Base-by-base conservation (phyloP, 2,329 filamentous ascomycete genomes). In the Calonectria fujianensis region DNA sequence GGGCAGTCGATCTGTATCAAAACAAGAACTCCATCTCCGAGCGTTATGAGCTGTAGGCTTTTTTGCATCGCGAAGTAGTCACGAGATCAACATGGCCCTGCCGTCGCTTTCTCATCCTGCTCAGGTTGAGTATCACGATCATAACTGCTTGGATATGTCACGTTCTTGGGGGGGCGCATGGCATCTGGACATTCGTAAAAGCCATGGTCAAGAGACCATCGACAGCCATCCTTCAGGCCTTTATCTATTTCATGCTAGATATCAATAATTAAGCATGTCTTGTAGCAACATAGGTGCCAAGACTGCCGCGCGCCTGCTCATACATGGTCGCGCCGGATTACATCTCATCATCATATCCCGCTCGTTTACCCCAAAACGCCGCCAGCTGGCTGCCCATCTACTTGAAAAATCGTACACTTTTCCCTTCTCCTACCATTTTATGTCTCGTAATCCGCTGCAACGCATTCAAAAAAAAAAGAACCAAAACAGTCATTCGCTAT, bases 321-420 rank as follows among this genome's bases (percentile, higher is more conserved):
- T 32, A 64, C 57, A 59, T 54, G 51, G 45, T 31, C 35, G 48
- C 27, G 45, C 41, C 16, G 20, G 45, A 66, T 69, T 66, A 63
- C 72, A 64, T 76, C 65, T 71, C 72, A 64, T 80, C 70, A 69
- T 78, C 65, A 78, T 74, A 48, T 68, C 61, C 70, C 52, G 67
- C 59, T 51, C 50, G 57, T 74, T 61, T 74, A 76, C 29, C 70
- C 75, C 61, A 69, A 77, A 76, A 80, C 74, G 71, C 76, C 71
- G 63, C 57, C 66, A 68, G 52, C 70, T 72, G 29, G 69, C 65
- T 57, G 72, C 31, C 41, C 71, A 70, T 59, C 71, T 69, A 54
- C 27, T 18, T 54, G 54, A n/a, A 63, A 64, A 54, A 78, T 69
- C 76, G 66, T 71, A 76, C 63, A 74, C 35, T 70, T 51, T 73